These are phyloP conservation scores for Collybiopsis luxurians DNA, from an alignment of 768 basidiomycete genomes.

Conservation along the genomic window DNA sequence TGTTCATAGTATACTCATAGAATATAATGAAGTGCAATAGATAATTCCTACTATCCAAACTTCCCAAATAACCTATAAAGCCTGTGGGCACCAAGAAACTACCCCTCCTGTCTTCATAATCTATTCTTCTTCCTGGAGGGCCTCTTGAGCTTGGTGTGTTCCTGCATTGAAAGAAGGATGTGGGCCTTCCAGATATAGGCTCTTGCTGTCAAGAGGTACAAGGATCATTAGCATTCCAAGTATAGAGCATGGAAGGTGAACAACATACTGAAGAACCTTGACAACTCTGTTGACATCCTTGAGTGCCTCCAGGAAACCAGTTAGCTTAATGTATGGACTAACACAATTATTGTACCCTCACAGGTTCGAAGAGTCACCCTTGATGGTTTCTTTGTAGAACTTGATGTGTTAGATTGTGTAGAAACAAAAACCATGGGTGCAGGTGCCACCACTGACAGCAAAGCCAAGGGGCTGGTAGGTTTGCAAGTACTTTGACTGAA, in stretches of 20 bases:
- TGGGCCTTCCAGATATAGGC: conserved; percentile 92
- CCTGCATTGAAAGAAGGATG: conserved; percentile 87
- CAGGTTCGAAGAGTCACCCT: conserved; percentile 87
- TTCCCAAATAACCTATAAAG: no score
- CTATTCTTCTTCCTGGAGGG: conserved; percentile 73
- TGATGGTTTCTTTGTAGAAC: conserved; percentile 93
- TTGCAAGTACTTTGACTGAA: neutral
- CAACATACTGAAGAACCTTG: conserved; percentile 79
- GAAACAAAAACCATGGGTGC: conserved; percentile 3
- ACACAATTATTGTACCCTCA: conserved; percentile 97
- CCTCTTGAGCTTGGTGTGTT: conserved; percentile 85
- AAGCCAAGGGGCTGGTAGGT: neutral
- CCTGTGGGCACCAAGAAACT: no score
- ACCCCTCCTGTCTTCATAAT: no score
- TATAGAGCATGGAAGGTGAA: neutral
- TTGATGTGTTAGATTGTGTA: no score
- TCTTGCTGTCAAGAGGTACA: conserved; percentile 58
- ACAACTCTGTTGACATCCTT: conserved; percentile 96
- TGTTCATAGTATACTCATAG: no score
- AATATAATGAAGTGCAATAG: no score
- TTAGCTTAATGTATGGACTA: conserved; percentile 93
- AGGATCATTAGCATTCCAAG: conserved; percentile 1
- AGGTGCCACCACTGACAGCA: neutral
- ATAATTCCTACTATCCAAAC: no score
- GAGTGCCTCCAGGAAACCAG: conserved; percentile 90